Evolutionary conservation across 768 basidiomycete genomes (phyloP).

Genomic region (Clathrus columnatus): DNA sequence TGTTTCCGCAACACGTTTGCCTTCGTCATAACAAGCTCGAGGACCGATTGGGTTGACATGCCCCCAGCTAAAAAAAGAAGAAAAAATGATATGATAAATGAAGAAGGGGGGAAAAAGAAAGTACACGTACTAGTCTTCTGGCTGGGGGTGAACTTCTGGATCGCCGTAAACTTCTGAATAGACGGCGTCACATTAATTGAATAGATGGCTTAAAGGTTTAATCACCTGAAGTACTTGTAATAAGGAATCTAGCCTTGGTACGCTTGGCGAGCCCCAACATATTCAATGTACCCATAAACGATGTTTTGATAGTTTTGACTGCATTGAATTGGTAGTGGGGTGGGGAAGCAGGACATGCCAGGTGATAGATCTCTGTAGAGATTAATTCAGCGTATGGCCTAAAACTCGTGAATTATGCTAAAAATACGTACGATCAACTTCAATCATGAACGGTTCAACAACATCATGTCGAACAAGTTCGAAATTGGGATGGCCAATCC

Average conservation of each 20-base stretch:
- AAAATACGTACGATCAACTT: constrained; percentile 79
- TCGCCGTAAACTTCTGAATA: constrained; percentile 92
- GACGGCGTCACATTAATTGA: constrained; percentile 5
- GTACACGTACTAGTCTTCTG: constrained; percentile 78
- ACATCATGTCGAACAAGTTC: constrained; percentile 97
- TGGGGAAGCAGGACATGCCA: constrained; percentile 95
- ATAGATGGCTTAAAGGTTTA: neutral
- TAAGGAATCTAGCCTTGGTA: constrained; percentile 93
- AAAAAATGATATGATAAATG: constrained; percentile 15
- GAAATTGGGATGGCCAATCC: constrained; percentile 98
- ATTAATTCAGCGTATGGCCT: constrained; percentile 11
- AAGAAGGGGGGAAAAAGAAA: neutral
- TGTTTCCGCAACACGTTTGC: constrained; percentile 98
- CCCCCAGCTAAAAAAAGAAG: constrained; percentile 61
- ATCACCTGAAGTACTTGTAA: constrained; percentile 87
- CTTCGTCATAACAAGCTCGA: constrained; percentile 99
- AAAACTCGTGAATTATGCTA: neutral
- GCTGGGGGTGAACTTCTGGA: constrained; percentile 95
- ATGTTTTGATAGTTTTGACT: constrained; percentile 97
- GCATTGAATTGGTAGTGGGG: constrained; percentile 98
- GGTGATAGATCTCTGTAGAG: constrained; percentile 84
- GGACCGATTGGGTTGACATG: constrained; percentile 98
- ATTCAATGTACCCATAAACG: constrained; percentile 96
- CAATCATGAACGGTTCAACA: constrained; percentile 95
- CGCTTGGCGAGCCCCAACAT: constrained; percentile 98